Conservation (phyloP, 805 yeast genomes). For the Wickerhamomyces ciferrii region DNA sequence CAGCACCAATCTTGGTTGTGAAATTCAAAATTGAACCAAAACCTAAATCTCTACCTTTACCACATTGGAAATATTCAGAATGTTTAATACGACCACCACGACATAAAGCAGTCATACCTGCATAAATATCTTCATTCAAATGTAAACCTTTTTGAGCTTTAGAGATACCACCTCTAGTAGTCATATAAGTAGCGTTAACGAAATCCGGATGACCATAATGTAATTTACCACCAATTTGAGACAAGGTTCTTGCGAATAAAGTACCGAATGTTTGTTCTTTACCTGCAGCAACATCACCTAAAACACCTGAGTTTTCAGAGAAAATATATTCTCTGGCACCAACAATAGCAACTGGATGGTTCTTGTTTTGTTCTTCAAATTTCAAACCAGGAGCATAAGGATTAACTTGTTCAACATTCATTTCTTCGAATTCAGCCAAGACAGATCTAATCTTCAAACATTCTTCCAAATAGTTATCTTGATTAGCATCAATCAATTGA, state of each 20-base stretch:
- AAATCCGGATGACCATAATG: constrained; percentile 92
- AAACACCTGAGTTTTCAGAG: constrained; percentile 80
- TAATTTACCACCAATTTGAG: constrained; percentile 80
- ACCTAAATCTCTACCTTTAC: constrained; percentile 87
- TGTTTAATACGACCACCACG: constrained; percentile 89
- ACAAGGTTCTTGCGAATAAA: constrained; percentile 73
- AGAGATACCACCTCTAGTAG: constrained; percentile 84
- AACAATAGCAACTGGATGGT: constrained; percentile 74
- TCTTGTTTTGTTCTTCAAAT: constrained; percentile 42
- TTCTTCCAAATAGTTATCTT: constrained; percentile 81
- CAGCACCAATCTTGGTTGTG: constrained; percentile 87
- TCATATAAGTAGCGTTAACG: constrained; percentile 69
- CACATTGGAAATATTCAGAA: constrained; percentile 85
- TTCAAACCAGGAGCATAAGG: constrained; percentile 73
- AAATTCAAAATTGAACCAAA: constrained; percentile 82
- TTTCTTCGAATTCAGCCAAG: constrained; percentile 78
- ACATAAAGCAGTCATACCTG: constrained; percentile 78
- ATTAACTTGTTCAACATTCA: constrained; percentile 68
- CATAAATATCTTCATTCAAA: constrained; percentile 83
- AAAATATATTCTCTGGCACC: constrained; percentile 87
- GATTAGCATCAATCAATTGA: constrained; percentile 82
- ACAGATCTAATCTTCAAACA: constrained; percentile 79
- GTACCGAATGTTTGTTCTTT: constrained; percentile 90
- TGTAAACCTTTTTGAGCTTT: constrained; percentile 85
- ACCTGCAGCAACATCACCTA: constrained; percentile 90